A percentile compares a stretch with the other conserved stretches of the same genome.
These are phyloP conservation scores for Tuber calosporum DNA, from an alignment of 495 filamentous ascomycete genomes.

Conservation along the genomic window DNA sequence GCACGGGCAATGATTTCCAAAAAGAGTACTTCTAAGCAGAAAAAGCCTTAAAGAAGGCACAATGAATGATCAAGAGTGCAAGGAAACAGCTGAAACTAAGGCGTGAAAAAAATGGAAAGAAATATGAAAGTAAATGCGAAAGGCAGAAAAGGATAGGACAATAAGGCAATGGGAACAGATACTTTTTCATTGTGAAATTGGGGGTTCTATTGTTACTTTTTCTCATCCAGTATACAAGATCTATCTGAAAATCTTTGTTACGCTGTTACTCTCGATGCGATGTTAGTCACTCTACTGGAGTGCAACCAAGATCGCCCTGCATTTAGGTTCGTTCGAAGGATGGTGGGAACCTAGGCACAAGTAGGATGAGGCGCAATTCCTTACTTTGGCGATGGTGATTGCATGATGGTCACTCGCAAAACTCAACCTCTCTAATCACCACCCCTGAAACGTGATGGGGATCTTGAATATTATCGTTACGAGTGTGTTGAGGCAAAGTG, in stretches of 20 bases:
- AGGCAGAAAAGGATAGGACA: neutral
- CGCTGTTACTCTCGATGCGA: neutral
- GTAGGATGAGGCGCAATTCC: too few relatives aligned
- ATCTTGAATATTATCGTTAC: too few relatives aligned
- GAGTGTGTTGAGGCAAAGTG: too few relatives aligned
- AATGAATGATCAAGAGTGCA: neutral
- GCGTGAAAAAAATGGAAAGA: neutral
- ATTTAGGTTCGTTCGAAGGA: too few relatives aligned
- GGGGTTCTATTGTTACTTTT: too few relatives aligned
- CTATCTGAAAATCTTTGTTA: too few relatives aligned
- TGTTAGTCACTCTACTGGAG: neutral
- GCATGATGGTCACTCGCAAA: too few relatives aligned
- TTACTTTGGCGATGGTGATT: too few relatives aligned
- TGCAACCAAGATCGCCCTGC: too few relatives aligned
- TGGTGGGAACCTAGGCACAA: too few relatives aligned
- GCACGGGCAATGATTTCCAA: neutral
- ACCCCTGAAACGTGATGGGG: too few relatives aligned
- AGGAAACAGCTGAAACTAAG: neutral
- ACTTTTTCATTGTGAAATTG: neutral
- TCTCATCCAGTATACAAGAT: neutral
- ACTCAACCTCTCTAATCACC: too few relatives aligned
- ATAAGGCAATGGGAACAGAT: neutral
- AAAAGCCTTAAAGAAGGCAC: neutral
- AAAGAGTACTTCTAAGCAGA: neutral
- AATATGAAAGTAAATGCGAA: neutral